phyloP scores from a whole-genome alignment of 306 rosid species.

The Trifolium repens region DNA sequence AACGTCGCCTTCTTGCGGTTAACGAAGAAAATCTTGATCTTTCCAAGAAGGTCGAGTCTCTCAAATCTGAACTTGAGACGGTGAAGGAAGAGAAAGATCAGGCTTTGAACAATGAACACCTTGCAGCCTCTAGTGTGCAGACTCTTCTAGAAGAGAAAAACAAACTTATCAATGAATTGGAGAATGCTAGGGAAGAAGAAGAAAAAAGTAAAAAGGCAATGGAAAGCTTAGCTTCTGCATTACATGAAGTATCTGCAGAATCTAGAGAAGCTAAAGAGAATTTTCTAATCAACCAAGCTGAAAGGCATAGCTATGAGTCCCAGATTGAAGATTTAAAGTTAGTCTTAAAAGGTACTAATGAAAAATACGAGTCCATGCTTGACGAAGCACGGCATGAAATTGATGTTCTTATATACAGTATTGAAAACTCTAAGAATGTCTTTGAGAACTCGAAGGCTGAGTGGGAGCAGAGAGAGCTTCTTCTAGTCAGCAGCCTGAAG shows the following conservation, averaged over 20 bases:
- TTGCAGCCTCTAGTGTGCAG: constrained; percentile 91
- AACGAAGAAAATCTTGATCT: constrained; percentile 68
- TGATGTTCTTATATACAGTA: constrained; percentile 55
- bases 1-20: constrained; percentile 50
- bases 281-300: constrained; percentile 58
- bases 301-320: constrained; percentile 57
- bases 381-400: constrained; percentile 72
- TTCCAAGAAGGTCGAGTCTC: constrained; percentile 58
- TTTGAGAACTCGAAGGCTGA: constrained; percentile 63
- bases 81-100: constrained; percentile 79
- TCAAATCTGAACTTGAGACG: constrained; percentile 66
- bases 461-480: constrained; percentile 83
- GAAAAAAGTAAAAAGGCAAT: constrained; percentile 96
- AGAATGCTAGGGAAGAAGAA: constrained; percentile 79
- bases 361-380: constrained; percentile 73
- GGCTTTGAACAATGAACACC: constrained; percentile 80
- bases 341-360: constrained; percentile 80
- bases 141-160: constrained; percentile 85
- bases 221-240: constrained; percentile 97
- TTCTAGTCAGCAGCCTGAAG: constrained; percentile 67
- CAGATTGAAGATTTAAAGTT: constrained; percentile 81
- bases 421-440: constrained; percentile 65
- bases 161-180: constrained; percentile 76
- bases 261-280: constrained; percentile 85
- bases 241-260: constrained; percentile 89